A percentile compares a stretch with the other conserved stretches of the same genome.
Evolutionary conservation across 2,329 filamentous ascomycete genomes (phyloP).

Genomic region (Cytospora mali): DNA sequence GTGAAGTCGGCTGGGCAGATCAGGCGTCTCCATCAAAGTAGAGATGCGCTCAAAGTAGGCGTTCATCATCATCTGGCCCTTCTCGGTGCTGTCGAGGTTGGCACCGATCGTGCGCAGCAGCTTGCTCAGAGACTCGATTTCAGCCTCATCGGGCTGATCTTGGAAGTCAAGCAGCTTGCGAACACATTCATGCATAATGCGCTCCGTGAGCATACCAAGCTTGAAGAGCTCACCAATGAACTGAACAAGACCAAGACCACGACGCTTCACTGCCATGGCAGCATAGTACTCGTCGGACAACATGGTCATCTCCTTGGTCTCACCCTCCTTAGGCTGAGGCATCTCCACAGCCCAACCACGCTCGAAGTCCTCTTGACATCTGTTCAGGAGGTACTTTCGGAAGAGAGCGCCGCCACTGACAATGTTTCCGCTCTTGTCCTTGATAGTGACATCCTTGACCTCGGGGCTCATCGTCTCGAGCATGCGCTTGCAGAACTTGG

Average conservation of each 20-base stretch:
- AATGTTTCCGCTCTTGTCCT: conserved; percentile 84
- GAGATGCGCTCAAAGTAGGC: conserved; percentile 91
- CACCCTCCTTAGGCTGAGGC: conserved; percentile 72
- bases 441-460: conserved; percentile 93
- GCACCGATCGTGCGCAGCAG: conserved; percentile 88
- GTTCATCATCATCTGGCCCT: conserved; percentile 85
- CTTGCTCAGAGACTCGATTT: conserved; percentile 94
- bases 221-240: conserved; percentile 99
- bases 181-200: conserved; percentile 99
- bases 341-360: conserved; percentile 93
- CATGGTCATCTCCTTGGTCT: conserved; percentile 72
- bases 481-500: conserved; percentile 98
- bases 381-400: conserved; percentile 97
- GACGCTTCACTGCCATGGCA: conserved; percentile 91
- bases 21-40: conserved; percentile 76
- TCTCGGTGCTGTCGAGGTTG: conserved; percentile 81
- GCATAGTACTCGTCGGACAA: conserved; percentile 96
- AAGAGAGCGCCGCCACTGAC: conserved; percentile 93
- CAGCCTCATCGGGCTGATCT: conserved; percentile 89
- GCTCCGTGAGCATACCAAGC: conserved; percentile 95
- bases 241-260: conserved; percentile 95
- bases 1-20: conserved; percentile 81
- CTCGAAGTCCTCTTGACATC: conserved; percentile 98
- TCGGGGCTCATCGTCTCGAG: conserved; percentile 92
- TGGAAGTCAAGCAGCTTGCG: conserved; percentile 96